Evolutionary conservation across 1,284 basidiomycete genomes (phyloP).

Genomic region (Singerocomus inundabilis): DNA sequence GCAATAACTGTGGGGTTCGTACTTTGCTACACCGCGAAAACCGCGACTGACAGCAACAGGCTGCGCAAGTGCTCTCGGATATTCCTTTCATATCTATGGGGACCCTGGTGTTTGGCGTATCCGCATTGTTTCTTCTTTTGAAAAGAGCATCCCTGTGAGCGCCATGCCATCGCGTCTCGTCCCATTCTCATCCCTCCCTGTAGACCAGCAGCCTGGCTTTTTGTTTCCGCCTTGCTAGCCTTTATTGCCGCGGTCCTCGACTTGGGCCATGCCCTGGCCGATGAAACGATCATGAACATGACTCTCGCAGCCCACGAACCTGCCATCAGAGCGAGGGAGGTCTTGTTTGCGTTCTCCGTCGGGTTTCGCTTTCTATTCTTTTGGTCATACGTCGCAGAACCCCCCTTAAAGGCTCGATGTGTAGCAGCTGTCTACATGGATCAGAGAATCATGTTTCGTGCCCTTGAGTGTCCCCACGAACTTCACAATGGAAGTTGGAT

Average conservation of each 20-base stretch:
- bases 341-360: constrained; percentile 54
- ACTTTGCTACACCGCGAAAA: neutral
- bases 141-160: constrained; percentile 58
- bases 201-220: constrained; percentile 55
- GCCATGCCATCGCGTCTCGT: constrained; percentile 6
- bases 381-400: constrained; percentile 61
- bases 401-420: constrained; percentile 46
- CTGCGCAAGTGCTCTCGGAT: constrained; percentile 59
- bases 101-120: constrained; percentile 61
- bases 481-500: constrained; percentile 61
- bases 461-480: constrained; percentile 17
- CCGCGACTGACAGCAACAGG: constrained; percentile 37
- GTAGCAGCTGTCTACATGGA: constrained; percentile 13
- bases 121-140: constrained; percentile 59
- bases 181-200: constrained; percentile 4
- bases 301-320: constrained; percentile 27
- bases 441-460: constrained; percentile 20
- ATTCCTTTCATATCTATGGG: constrained; percentile 70
- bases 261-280: constrained; percentile 53
- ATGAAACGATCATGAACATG: constrained; percentile 33
- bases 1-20: constrained; percentile 36
- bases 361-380: constrained; percentile 64
- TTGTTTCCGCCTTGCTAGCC: constrained; percentile 53
- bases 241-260: constrained; percentile 67
- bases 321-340: constrained; percentile 55